Evolutionary conservation across 176 grass and related monocot species (phyloP), one percentile per base, ranked within the genome.

Genomic region (Lolium rigidum): DNA sequence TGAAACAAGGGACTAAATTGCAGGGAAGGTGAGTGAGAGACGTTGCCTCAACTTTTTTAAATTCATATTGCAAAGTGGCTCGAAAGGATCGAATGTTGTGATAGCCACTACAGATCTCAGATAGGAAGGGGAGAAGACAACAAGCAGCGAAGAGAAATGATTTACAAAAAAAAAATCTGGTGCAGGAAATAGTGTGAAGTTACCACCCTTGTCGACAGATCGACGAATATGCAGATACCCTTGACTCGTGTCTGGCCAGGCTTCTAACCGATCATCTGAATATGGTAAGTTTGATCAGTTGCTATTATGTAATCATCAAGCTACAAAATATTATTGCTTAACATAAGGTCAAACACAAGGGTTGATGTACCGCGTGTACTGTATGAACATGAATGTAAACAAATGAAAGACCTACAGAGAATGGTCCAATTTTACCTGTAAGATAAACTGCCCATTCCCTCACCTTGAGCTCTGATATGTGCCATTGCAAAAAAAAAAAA

Each of bases 261-360:
- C 69, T 72, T 72, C 41, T 20, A 72, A 46, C 39, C 20, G 41
- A 47, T 24, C 41, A 72, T 47, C 69, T 47, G 41, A 71, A 72
- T 20, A 72, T 22, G 20, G 20, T 47, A 70, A 72, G 41, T 72
- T 47, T 72, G 20, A 72, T 72, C 20, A 72, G 41, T 72, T 12
- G 41, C 39, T 72, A 22, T 21, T 47, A n/a, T 72, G 69, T 72
- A 72, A 72, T 72, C 20, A 72, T 72, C 20, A 72, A 72, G 69
- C 69, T 72, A 72, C 69, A 47, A 72, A 22, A 72, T 22, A 71
- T 71, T 69, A 47, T 21, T 22, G 6, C 4, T 71, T 22, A 22
- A 71, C 69, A 72, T 10, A 72, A 47, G 69, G 41, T 46, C 14
- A 47, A 47, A 24, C 69, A 72, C 41, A 72, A 22, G 5, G 4